Evolutionary conservation across 2,329 filamentous ascomycete genomes (phyloP), one percentile per base, ranked within the genome.

Genomic region (Curvularia sp.): DNA sequence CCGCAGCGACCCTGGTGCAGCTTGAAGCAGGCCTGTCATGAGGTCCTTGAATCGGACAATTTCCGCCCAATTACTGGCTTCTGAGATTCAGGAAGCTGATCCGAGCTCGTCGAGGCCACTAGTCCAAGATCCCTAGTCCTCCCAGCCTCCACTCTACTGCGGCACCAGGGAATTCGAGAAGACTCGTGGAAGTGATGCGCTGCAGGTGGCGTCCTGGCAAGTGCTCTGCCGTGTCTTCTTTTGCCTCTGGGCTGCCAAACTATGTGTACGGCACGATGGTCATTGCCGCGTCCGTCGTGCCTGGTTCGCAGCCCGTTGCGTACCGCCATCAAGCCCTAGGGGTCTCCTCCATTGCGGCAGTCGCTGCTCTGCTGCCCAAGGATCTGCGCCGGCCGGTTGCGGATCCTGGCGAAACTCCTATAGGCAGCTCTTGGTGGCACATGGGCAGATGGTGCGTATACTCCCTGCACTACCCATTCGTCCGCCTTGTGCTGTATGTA

Each of bases 161-260:
- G 48, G 57, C 62, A 54, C 58, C 49, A 54, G 53, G 33, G 56
- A 55, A 64, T 75, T 75, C 73, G 68, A 73, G 73, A 75, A 75
- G 33, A 60, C 60, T 65, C 55, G 53, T 71, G 60, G 71, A 76
- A 74, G 64, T 66, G 67, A 73, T 69, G 68, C 58, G 64, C 67
- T 57, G 60, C 63, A 57, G 62, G 61, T 67, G 65, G 62, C 67
- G 54, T 55, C 38, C 30, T 43, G 43, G 24, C 50, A 49, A 43
- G 30, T 22, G 26, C 44, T 43, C 9, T 43, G 55, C 50, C 30
- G 20, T 24, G 24, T 39, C 48, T 28, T 38, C 24, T 18, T 26
- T 28, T 24, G 47, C 31, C 35, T 18, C n/a, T 28, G 10, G 33
- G 12, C 33, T 28, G 33, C 20, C 13, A 35, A 13, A 20, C 42